These are phyloP conservation scores for Mallotus japonicus DNA, from an alignment of 441 rosid species.

Conservation along the genomic window DNA sequence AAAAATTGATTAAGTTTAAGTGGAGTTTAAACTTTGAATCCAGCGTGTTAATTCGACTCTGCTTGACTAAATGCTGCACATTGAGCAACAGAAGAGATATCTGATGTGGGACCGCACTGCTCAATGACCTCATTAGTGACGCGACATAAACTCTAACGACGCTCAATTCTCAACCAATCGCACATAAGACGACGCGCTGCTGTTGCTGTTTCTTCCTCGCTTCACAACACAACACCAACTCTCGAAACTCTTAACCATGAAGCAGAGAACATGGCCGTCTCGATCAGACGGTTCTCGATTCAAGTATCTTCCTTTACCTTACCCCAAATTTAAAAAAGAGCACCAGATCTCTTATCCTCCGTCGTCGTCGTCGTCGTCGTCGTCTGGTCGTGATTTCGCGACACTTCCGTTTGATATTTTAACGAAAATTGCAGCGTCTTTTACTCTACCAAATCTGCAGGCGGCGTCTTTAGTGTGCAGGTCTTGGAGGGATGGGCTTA, in stretches of 20 bases:
- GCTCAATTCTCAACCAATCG: background rate
- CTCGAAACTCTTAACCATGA: constrained; percentile 26
- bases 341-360: too few relatives aligned
- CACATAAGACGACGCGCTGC: too few relatives aligned
- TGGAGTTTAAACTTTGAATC: too few relatives aligned
- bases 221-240: background rate
- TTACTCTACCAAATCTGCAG: constrained; percentile 56
- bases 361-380: too few relatives aligned
- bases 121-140: background rate
- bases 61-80: too few relatives aligned
- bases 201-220: too few relatives aligned
- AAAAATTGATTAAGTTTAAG: too few relatives aligned
- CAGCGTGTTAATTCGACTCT: too few relatives aligned
- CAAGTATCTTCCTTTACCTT: constrained; percentile 33
- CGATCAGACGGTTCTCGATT: constrained; percentile 45
- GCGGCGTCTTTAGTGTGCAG: constrained; percentile 71
- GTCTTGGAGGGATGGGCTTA: constrained; percentile 77
- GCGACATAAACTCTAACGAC: background rate
- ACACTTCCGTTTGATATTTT: constrained; percentile 67
- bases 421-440: constrained; percentile 58
- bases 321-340: background rate
- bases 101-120: background rate
- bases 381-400: constrained; percentile 45
- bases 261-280: constrained; percentile 56
- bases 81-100: too few relatives aligned